Conservation (phyloP, 1,139 yeast genomes). For the Saccharomycopsis phalli region DNA sequence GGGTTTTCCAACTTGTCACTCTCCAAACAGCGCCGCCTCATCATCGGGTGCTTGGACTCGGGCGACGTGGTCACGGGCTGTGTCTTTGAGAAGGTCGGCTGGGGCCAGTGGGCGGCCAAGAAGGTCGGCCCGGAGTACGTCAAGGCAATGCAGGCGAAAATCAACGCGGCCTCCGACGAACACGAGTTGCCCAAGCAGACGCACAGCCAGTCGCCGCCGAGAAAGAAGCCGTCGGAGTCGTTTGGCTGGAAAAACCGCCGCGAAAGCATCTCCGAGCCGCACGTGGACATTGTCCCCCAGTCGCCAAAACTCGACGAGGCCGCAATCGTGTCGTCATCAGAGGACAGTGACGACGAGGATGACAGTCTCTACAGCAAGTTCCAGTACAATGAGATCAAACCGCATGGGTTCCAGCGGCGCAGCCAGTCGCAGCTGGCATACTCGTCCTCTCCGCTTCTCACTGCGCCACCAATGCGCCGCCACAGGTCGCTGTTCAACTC, state of each 20-base stretch:
- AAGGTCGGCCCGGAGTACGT: constrained; percentile 43
- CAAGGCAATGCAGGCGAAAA: constrained; percentile 16
- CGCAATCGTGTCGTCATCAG: constrained; percentile 35
- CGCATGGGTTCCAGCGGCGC: constrained; percentile 9
- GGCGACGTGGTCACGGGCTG: constrained; percentile 55
- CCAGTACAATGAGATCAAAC: constrained; percentile 18
- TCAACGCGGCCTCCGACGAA: constrained; percentile 13
- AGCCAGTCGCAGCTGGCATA: constrained; percentile 15
- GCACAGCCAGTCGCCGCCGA: constrained; percentile 7
- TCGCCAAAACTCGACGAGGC: constrained; percentile 35
- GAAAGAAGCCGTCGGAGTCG: constrained; percentile 19
- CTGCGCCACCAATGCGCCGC: constrained; percentile 7
- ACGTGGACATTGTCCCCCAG: constrained; percentile 32
- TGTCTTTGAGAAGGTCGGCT: constrained; percentile 89
- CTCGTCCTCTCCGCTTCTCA: constrained; percentile 2
- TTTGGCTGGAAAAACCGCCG: constrained; percentile 28
- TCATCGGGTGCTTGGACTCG: constrained; percentile 78
- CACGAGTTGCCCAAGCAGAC: neutral
- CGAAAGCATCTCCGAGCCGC: constrained; percentile 49
- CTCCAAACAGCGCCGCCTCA: constrained; percentile 82
- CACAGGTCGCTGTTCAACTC: constrained; percentile 14
- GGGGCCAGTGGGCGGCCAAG: constrained; percentile 97
- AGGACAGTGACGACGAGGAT: constrained; percentile 27
- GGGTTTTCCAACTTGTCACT: constrained; percentile 74
- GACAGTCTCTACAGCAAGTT: constrained; percentile 18